phyloP scores from a whole-genome alignment of 208 protist genomes.

The Angomonas deanei region DNA sequence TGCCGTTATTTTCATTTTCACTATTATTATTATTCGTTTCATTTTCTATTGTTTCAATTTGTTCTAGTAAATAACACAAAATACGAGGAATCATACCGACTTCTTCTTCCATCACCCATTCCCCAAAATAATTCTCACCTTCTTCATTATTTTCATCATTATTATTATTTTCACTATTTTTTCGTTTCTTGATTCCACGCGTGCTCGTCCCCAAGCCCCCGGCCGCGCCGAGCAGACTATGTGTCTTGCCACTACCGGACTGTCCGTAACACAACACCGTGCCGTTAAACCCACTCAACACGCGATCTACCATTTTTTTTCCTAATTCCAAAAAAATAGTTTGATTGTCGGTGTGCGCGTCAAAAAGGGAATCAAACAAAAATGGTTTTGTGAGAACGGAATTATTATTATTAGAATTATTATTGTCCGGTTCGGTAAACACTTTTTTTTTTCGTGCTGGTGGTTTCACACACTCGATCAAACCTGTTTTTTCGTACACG shows the following conservation, averaged over 20 bases:
- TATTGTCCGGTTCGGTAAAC: neutral
- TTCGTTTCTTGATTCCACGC: neutral
- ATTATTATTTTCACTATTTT: conserved; percentile 3
- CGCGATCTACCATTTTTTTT: conserved; percentile 33
- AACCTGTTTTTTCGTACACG: neutral
- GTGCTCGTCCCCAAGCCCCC: conserved; percentile 14
- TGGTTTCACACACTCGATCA: neutral
- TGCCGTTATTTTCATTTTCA: neutral
- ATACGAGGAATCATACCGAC: conserved; percentile 45
- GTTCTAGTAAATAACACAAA: conserved; percentile 28
- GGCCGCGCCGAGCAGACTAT: conserved; percentile 69
- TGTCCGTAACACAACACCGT: conserved; percentile 90
- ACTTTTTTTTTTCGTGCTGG: neutral
- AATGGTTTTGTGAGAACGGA: conserved; percentile 24
- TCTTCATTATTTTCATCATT: neutral
- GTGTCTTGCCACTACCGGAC: conserved; percentile 89
- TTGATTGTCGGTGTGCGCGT: conserved; percentile 37
- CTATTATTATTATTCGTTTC: conserved; percentile 1
- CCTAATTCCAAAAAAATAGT: conserved; percentile 70
- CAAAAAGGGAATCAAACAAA: conserved; percentile 68
- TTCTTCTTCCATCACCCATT: conserved; percentile 2
- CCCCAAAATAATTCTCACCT: conserved; percentile 4
- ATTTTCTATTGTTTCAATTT: conserved; percentile 18
- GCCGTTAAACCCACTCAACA: conserved; percentile 73
- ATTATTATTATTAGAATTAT: neutral